phyloP scores from a whole-genome alignment of 1,284 basidiomycete genomes.

The Ceratobasidium sp. region DNA sequence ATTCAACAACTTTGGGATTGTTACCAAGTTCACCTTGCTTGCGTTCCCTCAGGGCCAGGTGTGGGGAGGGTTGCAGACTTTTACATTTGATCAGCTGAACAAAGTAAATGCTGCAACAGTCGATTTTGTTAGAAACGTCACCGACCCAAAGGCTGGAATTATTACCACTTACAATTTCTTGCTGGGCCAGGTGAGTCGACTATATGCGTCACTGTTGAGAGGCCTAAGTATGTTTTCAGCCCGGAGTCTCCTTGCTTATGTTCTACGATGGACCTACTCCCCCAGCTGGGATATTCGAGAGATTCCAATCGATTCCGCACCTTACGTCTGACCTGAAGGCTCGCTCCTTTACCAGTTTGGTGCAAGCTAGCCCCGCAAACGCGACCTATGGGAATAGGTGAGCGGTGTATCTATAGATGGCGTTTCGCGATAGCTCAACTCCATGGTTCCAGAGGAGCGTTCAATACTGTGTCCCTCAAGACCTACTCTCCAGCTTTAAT shows the following conservation, averaged over 20 bases:
- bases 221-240: conserved; percentile 44
- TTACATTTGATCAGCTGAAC: conserved; percentile 51
- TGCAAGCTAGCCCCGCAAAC: conserved; percentile 53
- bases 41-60: conserved; percentile 61
- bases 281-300: conserved; percentile 59
- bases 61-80: conserved; percentile 65
- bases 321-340: conserved; percentile 53
- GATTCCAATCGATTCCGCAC: conserved; percentile 53
- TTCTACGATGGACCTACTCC: conserved; percentile 62
- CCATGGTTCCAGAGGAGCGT: conserved; percentile 51
- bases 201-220: background rate
- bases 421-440: background rate
- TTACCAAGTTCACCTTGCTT: conserved; percentile 63
- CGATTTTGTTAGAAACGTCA: conserved; percentile 57
- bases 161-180: conserved; percentile 54
- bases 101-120: conserved; percentile 56
- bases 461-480: conserved; percentile 58
- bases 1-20: conserved; percentile 54
- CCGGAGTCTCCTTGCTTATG: conserved; percentile 50
- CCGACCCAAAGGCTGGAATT: conserved; percentile 66
- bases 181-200: conserved; percentile 15
- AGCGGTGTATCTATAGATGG: conserved; percentile 25
- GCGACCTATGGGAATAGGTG: conserved; percentile 55
- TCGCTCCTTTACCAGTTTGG: conserved; percentile 53
- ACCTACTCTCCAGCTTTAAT: conserved; percentile 54